Percentiles rank a stretch among this genome's conserved stretches.
phyloP scores from a whole-genome alignment of 2,329 filamentous ascomycete genomes.

The Cytospora mali region DNA sequence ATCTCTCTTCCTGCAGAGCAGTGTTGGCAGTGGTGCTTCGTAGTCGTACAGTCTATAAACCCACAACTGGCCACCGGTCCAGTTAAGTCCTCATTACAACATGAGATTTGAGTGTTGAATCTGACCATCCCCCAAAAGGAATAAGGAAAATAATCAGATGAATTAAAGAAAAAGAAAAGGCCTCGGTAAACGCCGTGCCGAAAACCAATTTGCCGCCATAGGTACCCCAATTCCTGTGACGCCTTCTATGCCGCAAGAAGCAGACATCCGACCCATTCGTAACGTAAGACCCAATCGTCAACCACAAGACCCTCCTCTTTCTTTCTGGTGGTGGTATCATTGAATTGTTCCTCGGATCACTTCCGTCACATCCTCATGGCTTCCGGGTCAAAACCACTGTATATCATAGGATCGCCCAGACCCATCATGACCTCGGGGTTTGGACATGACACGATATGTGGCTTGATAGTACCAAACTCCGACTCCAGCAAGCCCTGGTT shows the following conservation, averaged over 20 bases:
- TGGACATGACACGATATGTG: conserved; percentile 54
- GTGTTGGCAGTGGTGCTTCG: not conserved
- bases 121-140: not conserved
- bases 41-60: not conserved
- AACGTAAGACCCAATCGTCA: conserved; percentile 2
- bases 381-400: conserved; percentile 53
- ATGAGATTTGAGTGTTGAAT: not conserved
- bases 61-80: not conserved
- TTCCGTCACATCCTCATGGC: conserved; percentile 43
- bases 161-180: not conserved
- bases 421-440: conserved; percentile 61
- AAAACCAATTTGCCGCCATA: conserved; percentile 1
- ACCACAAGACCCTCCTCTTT: not conserved
- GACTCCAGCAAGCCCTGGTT: conserved; percentile 54
- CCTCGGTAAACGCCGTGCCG: conserved; percentile 15
- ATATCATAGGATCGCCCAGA: conserved; percentile 62
- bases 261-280: not conserved
- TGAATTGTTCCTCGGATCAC: not conserved
- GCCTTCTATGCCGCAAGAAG: conserved; percentile 13
- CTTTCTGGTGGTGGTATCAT: not conserved
- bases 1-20: not conserved
- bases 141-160: not conserved
- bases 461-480: conserved; percentile 58
- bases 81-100: not conserved
- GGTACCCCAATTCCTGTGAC: not conserved